These are phyloP conservation scores for Trichoderma afroharzianum DNA, from an alignment of 2,329 filamentous ascomycete species.

Conservation along the genomic window DNA sequence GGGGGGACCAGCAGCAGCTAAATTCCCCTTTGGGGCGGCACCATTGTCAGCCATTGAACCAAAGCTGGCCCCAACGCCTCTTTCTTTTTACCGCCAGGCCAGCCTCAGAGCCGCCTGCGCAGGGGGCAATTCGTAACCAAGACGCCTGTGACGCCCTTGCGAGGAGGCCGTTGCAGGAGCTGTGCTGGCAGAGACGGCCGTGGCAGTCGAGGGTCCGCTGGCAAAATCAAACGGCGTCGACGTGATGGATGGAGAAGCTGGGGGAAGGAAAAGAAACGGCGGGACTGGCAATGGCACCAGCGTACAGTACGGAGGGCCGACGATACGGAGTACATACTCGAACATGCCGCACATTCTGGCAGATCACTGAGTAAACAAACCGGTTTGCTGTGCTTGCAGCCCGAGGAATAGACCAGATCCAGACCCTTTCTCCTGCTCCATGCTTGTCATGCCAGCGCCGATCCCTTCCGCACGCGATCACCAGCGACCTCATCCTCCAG, in stretches of 20 bases:
- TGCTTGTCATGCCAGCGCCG: slow-evolving; percentile 19
- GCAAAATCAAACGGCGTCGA: neutral
- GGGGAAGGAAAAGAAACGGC: too few species aligned
- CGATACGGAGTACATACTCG: neutral
- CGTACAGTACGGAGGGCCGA: neutral
- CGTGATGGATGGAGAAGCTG: neutral
- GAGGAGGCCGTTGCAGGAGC: neutral
- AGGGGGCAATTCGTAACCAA: neutral
- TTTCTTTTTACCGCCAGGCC: neutral
- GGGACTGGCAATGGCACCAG: too few species aligned
- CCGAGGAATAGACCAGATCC: neutral
- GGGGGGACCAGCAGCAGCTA: neutral
- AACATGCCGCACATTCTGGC: neutral
- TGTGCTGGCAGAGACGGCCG: neutral
- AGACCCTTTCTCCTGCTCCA: neutral
- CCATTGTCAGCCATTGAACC: neutral
- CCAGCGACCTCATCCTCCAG: slow-evolving; percentile 15
- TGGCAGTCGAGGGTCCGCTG: neutral
- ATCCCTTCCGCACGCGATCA: slow-evolving; percentile 23
- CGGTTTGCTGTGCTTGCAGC: neutral
- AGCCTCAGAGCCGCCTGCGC: neutral
- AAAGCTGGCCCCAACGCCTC: neutral
- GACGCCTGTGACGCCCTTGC: neutral
- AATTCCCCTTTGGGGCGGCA: neutral
- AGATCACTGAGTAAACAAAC: neutral